Evolutionary conservation across 352 stramenopile species (phyloP).

Genomic region (Aphanomyces invadans): DNA sequence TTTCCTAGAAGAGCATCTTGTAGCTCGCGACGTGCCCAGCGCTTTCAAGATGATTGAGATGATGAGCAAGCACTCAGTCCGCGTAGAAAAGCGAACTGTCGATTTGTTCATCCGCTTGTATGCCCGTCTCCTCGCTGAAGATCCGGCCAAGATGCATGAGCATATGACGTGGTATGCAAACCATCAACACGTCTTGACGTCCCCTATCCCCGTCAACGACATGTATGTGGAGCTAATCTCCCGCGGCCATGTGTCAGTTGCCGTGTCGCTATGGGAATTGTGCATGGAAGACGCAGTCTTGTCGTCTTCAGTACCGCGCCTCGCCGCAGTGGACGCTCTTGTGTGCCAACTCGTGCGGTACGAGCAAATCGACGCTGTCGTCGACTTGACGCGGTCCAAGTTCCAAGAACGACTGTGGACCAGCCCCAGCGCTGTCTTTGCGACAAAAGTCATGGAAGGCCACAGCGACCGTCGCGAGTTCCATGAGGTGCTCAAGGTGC

Average conservation of each 20-base stretch:
- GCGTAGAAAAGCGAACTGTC: background rate
- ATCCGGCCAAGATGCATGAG: background rate
- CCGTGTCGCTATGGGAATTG: background rate
- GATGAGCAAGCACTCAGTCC: slow-evolving; percentile 2
- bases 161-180: slow-evolving; percentile 2
- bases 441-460: background rate
- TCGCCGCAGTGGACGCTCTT: background rate
- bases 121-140: background rate
- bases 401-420: background rate
- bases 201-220: background rate
- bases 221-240: background rate
- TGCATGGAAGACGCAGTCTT: background rate
- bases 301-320: background rate
- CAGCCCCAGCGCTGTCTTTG: background rate
- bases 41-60: background rate
- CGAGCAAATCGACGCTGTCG: background rate
- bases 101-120: background rate
- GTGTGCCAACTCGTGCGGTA: background rate
- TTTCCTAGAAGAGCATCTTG: background rate
- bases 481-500: background rate
- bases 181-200: background rate
- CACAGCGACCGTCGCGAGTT: background rate
- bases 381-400: background rate
- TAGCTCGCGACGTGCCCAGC: background rate
- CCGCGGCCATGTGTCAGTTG: background rate